These are phyloP conservation scores for Metschnikowia colocasiae DNA, from an alignment of 805 yeast genomes.

Conservation along the genomic window DNA sequence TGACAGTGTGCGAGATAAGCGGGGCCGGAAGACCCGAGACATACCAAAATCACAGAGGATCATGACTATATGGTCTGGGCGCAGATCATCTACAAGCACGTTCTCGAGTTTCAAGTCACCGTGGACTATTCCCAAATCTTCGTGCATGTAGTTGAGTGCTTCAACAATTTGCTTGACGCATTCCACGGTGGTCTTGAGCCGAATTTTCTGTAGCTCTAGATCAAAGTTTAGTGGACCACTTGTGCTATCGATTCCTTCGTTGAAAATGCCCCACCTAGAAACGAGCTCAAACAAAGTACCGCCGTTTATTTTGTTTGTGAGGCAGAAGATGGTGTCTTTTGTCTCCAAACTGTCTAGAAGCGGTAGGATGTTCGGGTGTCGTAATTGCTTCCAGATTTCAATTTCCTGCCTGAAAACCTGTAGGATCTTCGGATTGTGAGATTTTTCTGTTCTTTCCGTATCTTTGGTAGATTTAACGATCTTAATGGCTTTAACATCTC, in stretches of 20 bases:
- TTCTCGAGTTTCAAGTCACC: conserved; percentile 84
- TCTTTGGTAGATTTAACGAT: conserved; percentile 41
- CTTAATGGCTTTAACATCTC: conserved; percentile 55
- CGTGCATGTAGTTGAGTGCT: conserved; percentile 59
- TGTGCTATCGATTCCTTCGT: conserved; percentile 24
- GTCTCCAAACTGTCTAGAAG: conserved; percentile 61
- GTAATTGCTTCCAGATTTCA: conserved; percentile 64
- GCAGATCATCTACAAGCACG: conserved; percentile 52
- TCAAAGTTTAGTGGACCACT: conserved; percentile 28
- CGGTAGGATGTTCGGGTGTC: conserved; percentile 64
- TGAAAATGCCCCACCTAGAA: conserved; percentile 55
- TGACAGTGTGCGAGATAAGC: conserved; percentile 25
- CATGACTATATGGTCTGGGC: conserved; percentile 44
- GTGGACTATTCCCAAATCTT: conserved; percentile 58
- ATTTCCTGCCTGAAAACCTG: conserved; percentile 68
- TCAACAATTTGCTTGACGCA: conserved; percentile 52
- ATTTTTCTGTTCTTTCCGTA: conserved; percentile 20
- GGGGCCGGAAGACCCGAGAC: conserved; percentile 40
- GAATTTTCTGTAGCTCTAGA: conserved; percentile 22
- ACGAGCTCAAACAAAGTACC: conserved; percentile 83
- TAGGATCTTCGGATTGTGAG: conserved; percentile 45
- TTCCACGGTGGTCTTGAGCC: conserved; percentile 32
- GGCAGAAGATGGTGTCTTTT: conserved; percentile 60
- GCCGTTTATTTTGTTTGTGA: conserved; percentile 63
- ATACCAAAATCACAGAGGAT: conserved; percentile 89